Evolutionary conservation across 2,329 filamentous ascomycete species (phyloP), one percentile per base, ranked within the genome.

Genomic region (Colletotrichum sp.): DNA sequence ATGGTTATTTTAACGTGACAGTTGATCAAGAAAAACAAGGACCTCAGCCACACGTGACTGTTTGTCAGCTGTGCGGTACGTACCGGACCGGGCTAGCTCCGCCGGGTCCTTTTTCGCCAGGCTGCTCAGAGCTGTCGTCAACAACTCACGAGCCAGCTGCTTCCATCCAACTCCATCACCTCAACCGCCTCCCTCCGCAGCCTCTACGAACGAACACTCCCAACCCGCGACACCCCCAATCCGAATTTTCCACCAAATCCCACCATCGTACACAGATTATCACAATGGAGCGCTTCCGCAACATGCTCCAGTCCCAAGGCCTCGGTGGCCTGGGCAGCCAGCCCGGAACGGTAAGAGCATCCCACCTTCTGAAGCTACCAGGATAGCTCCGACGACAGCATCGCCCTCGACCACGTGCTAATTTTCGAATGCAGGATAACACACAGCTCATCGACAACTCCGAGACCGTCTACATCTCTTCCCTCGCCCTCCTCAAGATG

Each of bases 381-480:
- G n/a, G 56, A 38, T 34, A 73, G 73, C 73, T 73, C 14, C 48
- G 28, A 13, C 59, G n/a, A 5, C 30, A 18, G 5, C 52, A 32
- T 13, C 13, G 14, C 28, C 5, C 14, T 21, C 24, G 5, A 59
- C 8, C 10, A 7, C 13, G 7, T n/a, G 24, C 71, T 76, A 28
- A 77, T 21, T 14, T 9, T 34, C 34, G 21, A 63, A 36, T 43
- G 6, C 79, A 98, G 95, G 96, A 98, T 81, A 97, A 96, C 80
- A 91, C 92, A 52, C 96, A 94, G 83, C 91, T 99, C 76, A 97
- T 99, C 85, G 97, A 99, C 85, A 99, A 99, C 88, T 98, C 96
- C 81, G 97, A 99, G 89, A 99, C 97, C 38, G 97, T 99, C 80
- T 98, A 99, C 88, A 99, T 99, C 81, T 99, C 97, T 68, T 99